These are phyloP conservation scores for Pisolithus marmoratus DNA, from an alignment of 768 basidiomycete genomes.

Conservation along the genomic window DNA sequence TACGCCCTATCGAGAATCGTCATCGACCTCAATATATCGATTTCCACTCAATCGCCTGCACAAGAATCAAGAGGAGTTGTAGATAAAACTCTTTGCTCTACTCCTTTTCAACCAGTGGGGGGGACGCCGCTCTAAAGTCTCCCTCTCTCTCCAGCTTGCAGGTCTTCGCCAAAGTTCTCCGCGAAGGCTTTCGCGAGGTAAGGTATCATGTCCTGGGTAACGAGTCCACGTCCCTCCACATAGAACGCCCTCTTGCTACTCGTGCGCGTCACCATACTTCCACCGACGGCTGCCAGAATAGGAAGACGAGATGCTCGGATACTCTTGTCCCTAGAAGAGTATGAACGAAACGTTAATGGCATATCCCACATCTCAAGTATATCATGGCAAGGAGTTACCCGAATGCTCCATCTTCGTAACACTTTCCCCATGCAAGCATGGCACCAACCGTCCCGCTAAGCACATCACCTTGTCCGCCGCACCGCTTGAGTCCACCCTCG, in stretches of 20 bases:
- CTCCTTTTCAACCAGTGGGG: too few species aligned
- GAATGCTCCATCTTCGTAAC: conserved; percentile 81
- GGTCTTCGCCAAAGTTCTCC: conserved; percentile 60
- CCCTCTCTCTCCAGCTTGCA: conserved; percentile 34
- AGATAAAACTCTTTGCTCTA: too few species aligned
- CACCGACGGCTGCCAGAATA: conserved; percentile 78
- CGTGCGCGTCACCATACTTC: conserved; percentile 83
- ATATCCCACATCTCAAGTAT: neutral
- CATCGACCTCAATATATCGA: too few species aligned
- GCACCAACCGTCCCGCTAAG: conserved; percentile 84
- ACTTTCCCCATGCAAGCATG: conserved; percentile 92
- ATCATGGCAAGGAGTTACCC: conserved; percentile 40
- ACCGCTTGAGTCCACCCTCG: conserved; percentile 82
- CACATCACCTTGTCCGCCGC: conserved; percentile 96
- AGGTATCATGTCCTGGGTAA: conserved; percentile 74
- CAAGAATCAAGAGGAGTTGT: too few species aligned
- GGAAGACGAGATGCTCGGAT: conserved; percentile 66
- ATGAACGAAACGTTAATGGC: neutral
- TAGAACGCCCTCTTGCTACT: conserved; percentile 73
- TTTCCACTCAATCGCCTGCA: too few species aligned
- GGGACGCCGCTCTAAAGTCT: conserved; percentile 24
- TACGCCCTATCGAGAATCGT: too few species aligned
- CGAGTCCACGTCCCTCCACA: conserved; percentile 71
- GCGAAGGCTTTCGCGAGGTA: conserved; percentile 64
- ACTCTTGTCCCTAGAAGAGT: conserved; percentile 39